A percentile compares a stretch with the other conserved stretches of the same genome.
Evolutionary conservation across 768 basidiomycete genomes (phyloP).

Genomic region (Kockovaella imperatae): DNA sequence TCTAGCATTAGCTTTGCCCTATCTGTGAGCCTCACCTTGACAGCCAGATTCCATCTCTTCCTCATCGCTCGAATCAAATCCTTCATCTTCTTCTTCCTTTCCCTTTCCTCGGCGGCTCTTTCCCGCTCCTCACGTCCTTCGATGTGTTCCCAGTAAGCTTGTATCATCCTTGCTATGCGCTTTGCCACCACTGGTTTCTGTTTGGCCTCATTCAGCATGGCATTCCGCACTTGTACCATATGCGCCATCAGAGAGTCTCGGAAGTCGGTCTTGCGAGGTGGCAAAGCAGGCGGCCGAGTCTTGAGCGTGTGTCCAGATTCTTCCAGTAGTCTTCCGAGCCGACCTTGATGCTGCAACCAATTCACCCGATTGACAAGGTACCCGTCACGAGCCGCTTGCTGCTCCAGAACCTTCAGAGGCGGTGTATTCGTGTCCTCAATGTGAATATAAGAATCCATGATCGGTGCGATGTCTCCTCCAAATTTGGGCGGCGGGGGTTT

Average conservation of each 20-base stretch:
- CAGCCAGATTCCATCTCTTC: slow-evolving; percentile 79
- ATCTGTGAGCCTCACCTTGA: slow-evolving; percentile 44
- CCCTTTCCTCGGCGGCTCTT: slow-evolving; percentile 58
- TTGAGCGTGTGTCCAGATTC: slow-evolving; percentile 14
- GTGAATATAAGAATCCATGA: slow-evolving; percentile 59
- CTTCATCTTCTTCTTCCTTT: slow-evolving; percentile 61
- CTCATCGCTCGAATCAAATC: slow-evolving; percentile 62
- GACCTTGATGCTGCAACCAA: slow-evolving; percentile 50
- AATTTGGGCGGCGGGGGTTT: slow-evolving; percentile 53
- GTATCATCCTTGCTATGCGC: slow-evolving; percentile 59
- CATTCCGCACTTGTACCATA: slow-evolving; percentile 38
- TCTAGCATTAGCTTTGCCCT: slow-evolving; percentile 12
- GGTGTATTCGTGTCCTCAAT: slow-evolving; percentile 52
- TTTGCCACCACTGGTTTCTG: slow-evolving; percentile 45
- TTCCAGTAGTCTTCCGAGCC: slow-evolving; percentile 48
- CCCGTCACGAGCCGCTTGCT: slow-evolving; percentile 49
- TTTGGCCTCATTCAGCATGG: slow-evolving; percentile 46
- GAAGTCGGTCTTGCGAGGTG: slow-evolving; percentile 34
- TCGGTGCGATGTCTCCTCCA: slow-evolving; percentile 53
- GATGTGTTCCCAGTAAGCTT: slow-evolving; percentile 66
- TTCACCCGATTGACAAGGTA: slow-evolving; percentile 49
- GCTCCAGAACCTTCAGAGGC: slow-evolving; percentile 46
- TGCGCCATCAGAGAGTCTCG: slow-evolving; percentile 45
- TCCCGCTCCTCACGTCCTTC: slow-evolving; percentile 58
- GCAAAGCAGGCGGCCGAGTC: slow-evolving; percentile 17